phyloP scores from a whole-genome alignment of 2,329 filamentous ascomycete genomes.

The Trichoderma aggressivum region DNA sequence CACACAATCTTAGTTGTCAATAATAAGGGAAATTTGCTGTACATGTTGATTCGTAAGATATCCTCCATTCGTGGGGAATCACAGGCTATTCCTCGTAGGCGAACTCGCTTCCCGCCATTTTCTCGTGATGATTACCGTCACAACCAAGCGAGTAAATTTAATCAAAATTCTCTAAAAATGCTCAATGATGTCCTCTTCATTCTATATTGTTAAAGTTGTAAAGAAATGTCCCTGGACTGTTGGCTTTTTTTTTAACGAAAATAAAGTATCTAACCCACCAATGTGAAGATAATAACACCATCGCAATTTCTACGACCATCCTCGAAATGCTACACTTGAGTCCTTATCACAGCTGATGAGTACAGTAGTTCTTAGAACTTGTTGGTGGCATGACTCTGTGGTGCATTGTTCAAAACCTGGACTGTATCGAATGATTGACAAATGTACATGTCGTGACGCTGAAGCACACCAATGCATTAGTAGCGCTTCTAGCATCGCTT shows the following conservation, averaged over 20 bases:
- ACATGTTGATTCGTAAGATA: background rate
- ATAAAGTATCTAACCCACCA: background rate
- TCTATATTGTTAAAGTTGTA: background rate
- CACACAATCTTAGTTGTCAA: background rate
- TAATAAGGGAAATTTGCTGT: background rate
- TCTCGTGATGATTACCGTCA: background rate
- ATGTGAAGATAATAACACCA: background rate
- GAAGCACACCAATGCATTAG: background rate
- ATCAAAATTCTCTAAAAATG: background rate
- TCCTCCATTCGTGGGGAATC: background rate
- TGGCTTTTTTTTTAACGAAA: background rate
- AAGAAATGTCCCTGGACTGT: background rate
- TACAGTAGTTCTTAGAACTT: background rate
- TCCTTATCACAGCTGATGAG: background rate
- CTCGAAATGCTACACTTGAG: background rate
- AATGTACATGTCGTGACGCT: background rate
- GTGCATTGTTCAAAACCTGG: background rate
- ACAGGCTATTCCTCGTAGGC: too few relatives aligned
- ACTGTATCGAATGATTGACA: background rate
- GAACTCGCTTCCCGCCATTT: background rate
- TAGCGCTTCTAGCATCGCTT: background rate
- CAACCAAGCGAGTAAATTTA: background rate
- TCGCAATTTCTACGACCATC: background rate
- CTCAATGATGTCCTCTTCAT: background rate
- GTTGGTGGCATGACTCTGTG: background rate